Conservation (phyloP, 495 filamentous ascomycete species). For the Evernia prunastri region DNA sequence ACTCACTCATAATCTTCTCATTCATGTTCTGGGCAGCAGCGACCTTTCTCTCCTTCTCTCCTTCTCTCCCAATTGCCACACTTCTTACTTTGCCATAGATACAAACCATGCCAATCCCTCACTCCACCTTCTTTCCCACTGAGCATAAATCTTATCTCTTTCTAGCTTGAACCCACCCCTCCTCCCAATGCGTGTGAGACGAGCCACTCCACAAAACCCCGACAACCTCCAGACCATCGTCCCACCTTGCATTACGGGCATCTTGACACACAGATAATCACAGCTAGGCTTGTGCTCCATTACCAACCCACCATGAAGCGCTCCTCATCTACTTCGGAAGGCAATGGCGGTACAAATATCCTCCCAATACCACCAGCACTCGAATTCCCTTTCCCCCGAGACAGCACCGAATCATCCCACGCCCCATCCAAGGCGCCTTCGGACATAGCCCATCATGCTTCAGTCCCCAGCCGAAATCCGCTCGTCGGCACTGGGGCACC, state of each 20-base stretch:
- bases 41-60: not conserved
- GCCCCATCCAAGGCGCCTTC: conserved; percentile 3
- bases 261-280: not conserved
- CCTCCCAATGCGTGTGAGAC: not conserved
- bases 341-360: conserved; percentile 20
- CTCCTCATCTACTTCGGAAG: conserved; percentile 3
- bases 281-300: not conserved
- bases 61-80: not conserved
- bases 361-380: conserved; percentile 26
- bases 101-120: not conserved
- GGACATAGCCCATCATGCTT: conserved; percentile 1
- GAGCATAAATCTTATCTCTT: not conserved
- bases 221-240: too few relatives aligned
- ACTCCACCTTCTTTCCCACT: not conserved
- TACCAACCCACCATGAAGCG: not conserved
- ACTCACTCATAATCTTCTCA: too few relatives aligned
- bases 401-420: conserved; percentile 15
- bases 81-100: not conserved
- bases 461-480: conserved; percentile 3
- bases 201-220: not conserved
- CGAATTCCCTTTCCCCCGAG: conserved; percentile 25
- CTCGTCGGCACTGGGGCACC: not conserved
- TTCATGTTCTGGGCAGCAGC: conserved; percentile 4
- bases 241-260: not conserved
- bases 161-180: too few relatives aligned